phyloP scores from a whole-genome alignment of 768 basidiomycete species.

The Hortiboletus campestris region DNA sequence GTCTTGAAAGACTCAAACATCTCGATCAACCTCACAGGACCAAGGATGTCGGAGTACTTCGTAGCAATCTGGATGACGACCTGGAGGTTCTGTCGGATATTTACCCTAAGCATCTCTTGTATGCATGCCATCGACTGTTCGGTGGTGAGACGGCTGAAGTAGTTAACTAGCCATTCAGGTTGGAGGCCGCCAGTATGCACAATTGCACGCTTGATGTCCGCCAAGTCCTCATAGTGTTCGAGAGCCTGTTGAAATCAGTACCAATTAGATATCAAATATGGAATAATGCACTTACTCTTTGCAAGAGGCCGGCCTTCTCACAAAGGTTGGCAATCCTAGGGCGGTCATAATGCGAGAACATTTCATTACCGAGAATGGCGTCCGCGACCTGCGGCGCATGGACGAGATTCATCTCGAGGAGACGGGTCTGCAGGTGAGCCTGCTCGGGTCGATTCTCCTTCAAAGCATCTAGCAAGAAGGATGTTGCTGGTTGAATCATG shows the following conservation, averaged over 20 bases:
- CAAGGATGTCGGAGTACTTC: slow-evolving; percentile 97
- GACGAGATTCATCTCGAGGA: slow-evolving; percentile 96
- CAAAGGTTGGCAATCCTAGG: slow-evolving; percentile 97
- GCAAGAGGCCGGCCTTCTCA: slow-evolving; percentile 95
- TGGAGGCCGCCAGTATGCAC: slow-evolving; percentile 87
- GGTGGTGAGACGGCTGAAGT: slow-evolving; percentile 95
- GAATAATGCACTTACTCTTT: slow-evolving; percentile 58
- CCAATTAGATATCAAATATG: background rate
- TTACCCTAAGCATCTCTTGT: slow-evolving; percentile 95
- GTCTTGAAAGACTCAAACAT: slow-evolving; percentile 98
- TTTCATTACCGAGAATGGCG: slow-evolving; percentile 97
- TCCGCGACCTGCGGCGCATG: slow-evolving; percentile 99
- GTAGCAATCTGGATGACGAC: slow-evolving; percentile 97
- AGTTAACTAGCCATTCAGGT: slow-evolving; percentile 95
- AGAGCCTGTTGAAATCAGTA: slow-evolving; percentile 64
- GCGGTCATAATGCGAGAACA: slow-evolving; percentile 96
- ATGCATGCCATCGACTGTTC: slow-evolving; percentile 96
- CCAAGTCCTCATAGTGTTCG: slow-evolving; percentile 96
- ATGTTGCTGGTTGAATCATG: slow-evolving; percentile 99
- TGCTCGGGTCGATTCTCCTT: slow-evolving; percentile 99
- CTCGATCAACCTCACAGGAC: slow-evolving; percentile 96
- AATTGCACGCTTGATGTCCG: slow-evolving; percentile 98
- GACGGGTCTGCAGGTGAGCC: slow-evolving; percentile 90
- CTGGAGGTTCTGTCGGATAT: slow-evolving; percentile 97
- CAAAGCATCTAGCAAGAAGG: slow-evolving; percentile 93